A percentile compares a stretch with the other conserved stretches of the same genome.
Evolutionary conservation across 2,329 filamentous ascomycete genomes (phyloP).

Genomic region (Myrmaecium sp.): DNA sequence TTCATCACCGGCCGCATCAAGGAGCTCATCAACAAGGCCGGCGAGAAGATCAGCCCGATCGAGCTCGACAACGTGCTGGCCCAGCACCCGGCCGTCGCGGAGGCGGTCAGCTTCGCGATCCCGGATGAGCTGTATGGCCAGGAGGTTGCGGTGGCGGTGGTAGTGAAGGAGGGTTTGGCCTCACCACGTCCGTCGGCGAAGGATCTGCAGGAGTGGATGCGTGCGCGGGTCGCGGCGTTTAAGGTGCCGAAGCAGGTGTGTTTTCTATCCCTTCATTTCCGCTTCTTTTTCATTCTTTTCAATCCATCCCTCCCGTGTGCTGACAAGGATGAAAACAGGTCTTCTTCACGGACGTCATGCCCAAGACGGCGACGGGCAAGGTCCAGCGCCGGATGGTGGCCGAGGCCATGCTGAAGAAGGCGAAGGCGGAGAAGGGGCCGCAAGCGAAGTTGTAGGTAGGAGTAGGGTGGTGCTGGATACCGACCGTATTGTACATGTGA

Average conservation of each 20-base stretch:
- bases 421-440: too few relatives aligned
- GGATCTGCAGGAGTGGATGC: conserved; percentile 52
- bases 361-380: conserved; percentile 85
- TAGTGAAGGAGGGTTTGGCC: conserved; percentile 50
- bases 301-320: conserved; percentile 7
- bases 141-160: conserved; percentile 61
- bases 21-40: conserved; percentile 81
- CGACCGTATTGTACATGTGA: too few relatives aligned
- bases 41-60: conserved; percentile 79
- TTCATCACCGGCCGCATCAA: conserved; percentile 85
- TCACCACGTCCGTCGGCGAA: conserved; percentile 34
- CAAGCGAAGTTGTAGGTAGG: conserved; percentile 38
- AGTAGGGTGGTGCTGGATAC: too few relatives aligned
- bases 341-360: conserved; percentile 71
- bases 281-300: neutral
- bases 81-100: conserved; percentile 53
- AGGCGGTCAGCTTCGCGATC: conserved; percentile 72
- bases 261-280: conserved; percentile 5
- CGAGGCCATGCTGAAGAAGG: conserved; percentile 64
- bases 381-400: conserved; percentile 76
- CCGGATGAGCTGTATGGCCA: conserved; percentile 72
- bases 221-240: conserved; percentile 58
- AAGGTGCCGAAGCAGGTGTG: conserved; percentile 69
- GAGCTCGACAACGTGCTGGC: conserved; percentile 71
- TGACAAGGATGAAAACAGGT: too few relatives aligned